A percentile compares a stretch with the other conserved stretches of the same genome.
Conservation (phyloP, 2,329 filamentous ascomycete genomes). For the Epichloe coenophiala region DNA sequence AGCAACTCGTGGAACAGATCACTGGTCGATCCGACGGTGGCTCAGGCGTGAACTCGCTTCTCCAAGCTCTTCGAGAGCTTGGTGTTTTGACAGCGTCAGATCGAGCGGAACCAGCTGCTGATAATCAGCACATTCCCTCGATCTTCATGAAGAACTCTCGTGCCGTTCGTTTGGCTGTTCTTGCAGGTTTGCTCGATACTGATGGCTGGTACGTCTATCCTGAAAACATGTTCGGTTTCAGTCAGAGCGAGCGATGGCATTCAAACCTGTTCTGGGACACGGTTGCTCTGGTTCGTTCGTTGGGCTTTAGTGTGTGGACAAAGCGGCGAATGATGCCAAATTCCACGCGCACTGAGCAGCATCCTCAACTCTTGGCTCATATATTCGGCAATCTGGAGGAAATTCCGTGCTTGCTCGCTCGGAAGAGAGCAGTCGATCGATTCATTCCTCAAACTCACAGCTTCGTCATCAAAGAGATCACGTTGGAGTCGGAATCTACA, state of each 20-base stretch:
- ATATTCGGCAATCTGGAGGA: not conserved
- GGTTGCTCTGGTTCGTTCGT: not conserved
- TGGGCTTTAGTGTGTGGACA: not conserved
- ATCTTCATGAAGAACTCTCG: not conserved
- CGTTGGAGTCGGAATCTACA: constrained; percentile 27
- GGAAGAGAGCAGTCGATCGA: constrained; percentile 2
- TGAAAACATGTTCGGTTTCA: not conserved
- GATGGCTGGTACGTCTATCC: not conserved
- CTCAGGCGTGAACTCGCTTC: not conserved
- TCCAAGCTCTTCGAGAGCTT: not conserved
- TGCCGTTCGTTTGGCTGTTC: not conserved
- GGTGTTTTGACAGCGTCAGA: not conserved
- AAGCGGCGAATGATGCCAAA: not conserved
- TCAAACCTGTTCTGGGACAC: not conserved
- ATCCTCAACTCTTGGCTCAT: not conserved
- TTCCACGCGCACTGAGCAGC: not conserved
- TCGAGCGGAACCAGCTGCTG: not conserved
- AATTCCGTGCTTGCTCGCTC: not conserved
- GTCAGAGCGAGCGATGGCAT: not conserved
- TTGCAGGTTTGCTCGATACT: not conserved
- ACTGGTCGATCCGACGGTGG: not conserved
- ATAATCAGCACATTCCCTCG: not conserved
- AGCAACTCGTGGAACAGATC: not conserved
- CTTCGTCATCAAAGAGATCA: constrained; percentile 27
- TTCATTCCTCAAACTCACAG: constrained; percentile 16